Conservation (phyloP, 2,329 filamentous ascomycete genomes). For the Didymella keratinophila region DNA sequence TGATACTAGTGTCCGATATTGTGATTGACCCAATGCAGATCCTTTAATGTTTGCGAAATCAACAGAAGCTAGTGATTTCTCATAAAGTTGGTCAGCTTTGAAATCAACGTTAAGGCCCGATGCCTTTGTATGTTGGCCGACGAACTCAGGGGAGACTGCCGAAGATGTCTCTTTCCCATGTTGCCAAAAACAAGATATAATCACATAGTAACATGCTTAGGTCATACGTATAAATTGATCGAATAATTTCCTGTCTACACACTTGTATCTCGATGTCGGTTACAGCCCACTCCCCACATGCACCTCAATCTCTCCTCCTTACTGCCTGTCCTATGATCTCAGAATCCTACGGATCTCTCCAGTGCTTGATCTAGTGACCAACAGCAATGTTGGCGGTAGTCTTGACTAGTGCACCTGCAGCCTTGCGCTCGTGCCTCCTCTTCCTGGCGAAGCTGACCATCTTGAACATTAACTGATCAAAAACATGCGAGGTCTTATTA, state of each 20-base stretch:
- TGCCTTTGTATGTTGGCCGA: background rate
- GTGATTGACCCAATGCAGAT: background rate
- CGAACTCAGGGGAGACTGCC: background rate
- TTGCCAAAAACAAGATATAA: background rate
- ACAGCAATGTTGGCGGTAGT: slow-evolving; percentile 6
- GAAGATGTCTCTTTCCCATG: too few relatives aligned
- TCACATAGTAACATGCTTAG: background rate
- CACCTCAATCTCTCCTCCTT: background rate
- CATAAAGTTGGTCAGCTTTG: background rate
- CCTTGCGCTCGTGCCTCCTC: slow-evolving; percentile 50
- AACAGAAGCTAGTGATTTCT: background rate
- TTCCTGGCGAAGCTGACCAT: slow-evolving; percentile 45
- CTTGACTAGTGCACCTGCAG: slow-evolving; percentile 17
- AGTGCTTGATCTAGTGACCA: slow-evolving; percentile 8
- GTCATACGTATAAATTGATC: background rate
- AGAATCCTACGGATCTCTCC: too few relatives aligned
- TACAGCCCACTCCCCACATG: background rate
- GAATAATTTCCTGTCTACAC: background rate
- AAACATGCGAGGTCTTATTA: slow-evolving; percentile 62
- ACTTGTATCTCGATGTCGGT: background rate
- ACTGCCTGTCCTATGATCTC: background rate
- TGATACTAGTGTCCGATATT: background rate
- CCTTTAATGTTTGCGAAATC: background rate
- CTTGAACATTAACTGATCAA: slow-evolving; percentile 54
- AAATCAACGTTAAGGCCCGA: too few relatives aligned